Evolutionary conservation across 805 yeast genomes (phyloP).

Genomic region (Zygosaccharomyces lentus): DNA sequence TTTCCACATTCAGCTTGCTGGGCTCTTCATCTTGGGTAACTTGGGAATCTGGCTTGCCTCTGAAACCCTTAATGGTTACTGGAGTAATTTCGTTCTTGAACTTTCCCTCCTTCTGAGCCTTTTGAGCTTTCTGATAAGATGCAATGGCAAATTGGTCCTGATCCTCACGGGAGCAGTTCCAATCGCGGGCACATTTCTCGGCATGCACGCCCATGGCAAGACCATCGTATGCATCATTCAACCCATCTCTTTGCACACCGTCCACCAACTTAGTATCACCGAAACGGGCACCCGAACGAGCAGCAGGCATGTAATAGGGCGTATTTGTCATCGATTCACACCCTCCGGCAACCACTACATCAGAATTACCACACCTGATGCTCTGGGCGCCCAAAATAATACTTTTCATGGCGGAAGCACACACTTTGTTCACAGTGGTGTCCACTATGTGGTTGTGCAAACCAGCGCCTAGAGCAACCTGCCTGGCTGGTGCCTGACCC

Average conservation of each 20-base stretch:
- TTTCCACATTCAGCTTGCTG: slow-evolving; percentile 69
- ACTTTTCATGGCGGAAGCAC: slow-evolving; percentile 95
- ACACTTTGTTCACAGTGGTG: slow-evolving; percentile 90
- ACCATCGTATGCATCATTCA: slow-evolving; percentile 85
- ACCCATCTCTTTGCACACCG: slow-evolving; percentile 89
- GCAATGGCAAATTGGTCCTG: slow-evolving; percentile 86
- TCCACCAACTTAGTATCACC: slow-evolving; percentile 80
- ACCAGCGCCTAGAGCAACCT: slow-evolving; percentile 90
- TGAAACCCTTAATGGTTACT: slow-evolving; percentile 78
- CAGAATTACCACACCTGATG: slow-evolving; percentile 83
- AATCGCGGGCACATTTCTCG: slow-evolving; percentile 90
- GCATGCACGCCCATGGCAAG: slow-evolving; percentile 96
- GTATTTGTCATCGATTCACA: slow-evolving; percentile 96
- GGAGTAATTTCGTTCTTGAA: slow-evolving; percentile 82
- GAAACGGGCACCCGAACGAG: slow-evolving; percentile 84
- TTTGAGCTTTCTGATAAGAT: slow-evolving; percentile 82
- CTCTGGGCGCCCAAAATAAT: slow-evolving; percentile 87
- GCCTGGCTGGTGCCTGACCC: slow-evolving; percentile 98
- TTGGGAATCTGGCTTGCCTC: slow-evolving; percentile 81
- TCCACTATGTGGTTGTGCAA: slow-evolving; percentile 76
- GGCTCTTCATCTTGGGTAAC: slow-evolving; percentile 82
- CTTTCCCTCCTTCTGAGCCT: slow-evolving; percentile 77
- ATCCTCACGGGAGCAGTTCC: slow-evolving; percentile 69
- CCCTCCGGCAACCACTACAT: slow-evolving; percentile 94
- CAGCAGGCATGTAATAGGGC: slow-evolving; percentile 84